Evolutionary conservation across 2,329 filamentous ascomycete species (phyloP).

Genomic region (Celoporthe dispersa): DNA sequence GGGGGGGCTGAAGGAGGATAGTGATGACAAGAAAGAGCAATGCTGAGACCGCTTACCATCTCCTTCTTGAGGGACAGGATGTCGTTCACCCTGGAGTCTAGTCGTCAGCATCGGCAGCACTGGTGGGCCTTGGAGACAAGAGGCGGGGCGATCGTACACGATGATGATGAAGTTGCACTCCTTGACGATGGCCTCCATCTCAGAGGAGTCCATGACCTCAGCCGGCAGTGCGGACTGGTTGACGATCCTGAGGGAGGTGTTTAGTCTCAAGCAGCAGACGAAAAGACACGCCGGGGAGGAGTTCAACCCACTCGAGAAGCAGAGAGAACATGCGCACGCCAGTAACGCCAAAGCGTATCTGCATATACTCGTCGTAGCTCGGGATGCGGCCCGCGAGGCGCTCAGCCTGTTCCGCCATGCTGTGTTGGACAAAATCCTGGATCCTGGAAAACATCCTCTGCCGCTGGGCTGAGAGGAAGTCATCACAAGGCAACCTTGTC

Average conservation of each 20-base stretch:
- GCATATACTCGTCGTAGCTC: conserved; percentile 30
- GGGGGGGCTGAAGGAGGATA: background rate
- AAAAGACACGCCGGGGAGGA: too few species aligned
- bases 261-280: too few species aligned
- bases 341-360: conserved; percentile 31
- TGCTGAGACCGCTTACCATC: conserved; percentile 26
- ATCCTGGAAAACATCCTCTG: conserved; percentile 31
- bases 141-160: conserved; percentile 22
- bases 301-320: conserved; percentile 32
- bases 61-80: conserved; percentile 34
- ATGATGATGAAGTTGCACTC: conserved; percentile 33
- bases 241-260: conserved; percentile 23
- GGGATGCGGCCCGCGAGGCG: conserved; percentile 31
- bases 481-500: background rate
- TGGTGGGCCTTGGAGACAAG: too few species aligned
- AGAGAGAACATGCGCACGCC: conserved; percentile 31
- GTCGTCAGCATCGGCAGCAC: background rate
- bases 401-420: conserved; percentile 30
- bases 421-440: conserved; percentile 29
- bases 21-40: too few species aligned
- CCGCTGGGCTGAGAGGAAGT: conserved; percentile 14
- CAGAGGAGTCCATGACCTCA: conserved; percentile 30
- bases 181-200: conserved; percentile 29
- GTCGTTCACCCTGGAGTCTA: conserved; percentile 30
- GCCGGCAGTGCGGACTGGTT: conserved; percentile 25